These are phyloP conservation scores for Tolypocladium guangdongense DNA, from an alignment of 2,329 filamentous ascomycete species.

Conservation along the genomic window DNA sequence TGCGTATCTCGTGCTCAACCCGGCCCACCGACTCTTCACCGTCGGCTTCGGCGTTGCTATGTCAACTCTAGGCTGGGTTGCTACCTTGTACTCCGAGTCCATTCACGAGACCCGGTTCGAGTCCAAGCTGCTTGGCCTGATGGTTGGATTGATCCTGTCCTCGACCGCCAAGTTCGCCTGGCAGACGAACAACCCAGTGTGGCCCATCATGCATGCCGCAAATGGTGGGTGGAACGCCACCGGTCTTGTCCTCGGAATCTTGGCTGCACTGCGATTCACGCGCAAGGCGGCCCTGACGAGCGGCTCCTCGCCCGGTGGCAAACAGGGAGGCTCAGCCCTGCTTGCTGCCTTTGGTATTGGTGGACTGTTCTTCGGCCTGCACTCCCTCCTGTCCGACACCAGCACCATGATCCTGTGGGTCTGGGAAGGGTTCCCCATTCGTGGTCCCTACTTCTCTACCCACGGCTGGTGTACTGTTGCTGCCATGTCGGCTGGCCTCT, in stretches of 20 bases:
- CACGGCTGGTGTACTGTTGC: constrained; percentile 80
- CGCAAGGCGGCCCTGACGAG: constrained; percentile 45
- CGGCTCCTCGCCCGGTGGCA: constrained; percentile 20
- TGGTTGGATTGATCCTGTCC: constrained; percentile 72
- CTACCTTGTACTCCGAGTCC: constrained; percentile 69
- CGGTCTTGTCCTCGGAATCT: constrained; percentile 62
- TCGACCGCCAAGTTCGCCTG: constrained; percentile 86
- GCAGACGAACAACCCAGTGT: constrained; percentile 91
- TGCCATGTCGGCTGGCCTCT: constrained; percentile 73
- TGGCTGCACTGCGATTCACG: constrained; percentile 68
- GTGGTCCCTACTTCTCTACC: constrained; percentile 78
- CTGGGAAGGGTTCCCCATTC: constrained; percentile 90
- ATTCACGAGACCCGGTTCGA: constrained; percentile 67
- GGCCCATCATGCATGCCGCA: constrained; percentile 81
- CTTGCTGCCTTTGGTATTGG: constrained; percentile 70
- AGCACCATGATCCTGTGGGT: constrained; percentile 99
- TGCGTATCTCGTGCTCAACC: constrained; percentile 65
- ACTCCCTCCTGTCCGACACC: constrained; percentile 88
- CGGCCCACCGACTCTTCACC: constrained; percentile 65
- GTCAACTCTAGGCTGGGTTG: constrained; percentile 74
- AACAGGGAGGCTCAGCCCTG: constrained; percentile 51
- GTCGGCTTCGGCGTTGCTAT: constrained; percentile 73
- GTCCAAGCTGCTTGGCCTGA: constrained; percentile 68
- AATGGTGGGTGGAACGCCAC: constrained; percentile 91
- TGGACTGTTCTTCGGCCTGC: constrained; percentile 78